Base-by-base conservation (phyloP, 768 basidiomycete genomes). In the Psilocybe cubensis region DNA sequence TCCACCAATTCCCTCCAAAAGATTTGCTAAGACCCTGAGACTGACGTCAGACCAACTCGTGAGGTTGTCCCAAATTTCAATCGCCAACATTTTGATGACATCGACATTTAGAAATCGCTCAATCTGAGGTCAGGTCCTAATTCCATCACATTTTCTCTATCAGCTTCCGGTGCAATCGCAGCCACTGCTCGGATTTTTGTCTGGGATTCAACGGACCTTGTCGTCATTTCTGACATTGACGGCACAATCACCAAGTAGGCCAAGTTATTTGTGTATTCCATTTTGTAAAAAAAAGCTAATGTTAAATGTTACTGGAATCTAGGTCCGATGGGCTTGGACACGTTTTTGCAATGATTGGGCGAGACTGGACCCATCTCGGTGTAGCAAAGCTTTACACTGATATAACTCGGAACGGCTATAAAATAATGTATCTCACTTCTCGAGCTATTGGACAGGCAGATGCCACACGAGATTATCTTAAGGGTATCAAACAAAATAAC, bases 401-500 rank as follows among this genome's bases (percentile, higher is more conserved):
- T 68, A 97, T 99, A 61, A 81, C 82, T 44, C 86, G 92, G 52
- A 98, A 99, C 68, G 97, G 96, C 33, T 98, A 98, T 81, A 96
- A 93, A 77, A 90, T 98, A 68, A 88, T 98, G 86, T 98, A 98
- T 70, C 84, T 98, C 12, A 98, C 96, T 0, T 97, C 95, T 11
- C 84, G 97, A 33, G 96, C 96, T 8, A 98, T 98, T 61, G 96
- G 97, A 0, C 97, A 98, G 70, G 97, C 97, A 21, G 97, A 98
- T 67, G 91, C 95, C 29, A 99, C 97, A 25, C 78, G 96, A 44
- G 92, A 94, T 58, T 99, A 99, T 67, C 82, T 98, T 21, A 92
- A 89, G 69, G 91, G 92, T 5, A 94, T 99, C 75, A 93, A 91
- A 68, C 97, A 98, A 76, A 91, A 96, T 60, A 87, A 94, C 63